Base-by-base conservation (phyloP, 345 rosid species). In the Capsella bursapastoris region DNA sequence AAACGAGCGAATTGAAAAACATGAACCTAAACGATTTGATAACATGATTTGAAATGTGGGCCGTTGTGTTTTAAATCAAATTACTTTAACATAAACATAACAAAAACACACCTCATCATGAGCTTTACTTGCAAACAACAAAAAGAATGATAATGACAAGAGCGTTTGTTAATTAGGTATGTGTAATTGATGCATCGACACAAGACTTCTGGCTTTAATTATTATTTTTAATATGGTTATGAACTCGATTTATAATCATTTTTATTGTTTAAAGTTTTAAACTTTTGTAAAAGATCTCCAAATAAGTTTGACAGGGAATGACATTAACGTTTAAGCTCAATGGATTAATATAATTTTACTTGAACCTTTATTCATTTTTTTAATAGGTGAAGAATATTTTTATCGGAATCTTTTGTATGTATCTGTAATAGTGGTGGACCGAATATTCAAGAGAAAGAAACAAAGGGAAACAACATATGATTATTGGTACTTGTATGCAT, bases 31-130 rank as follows among this genome's bases (percentile, higher is more conserved):
- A 40, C 70, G 79, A 75, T 68, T 75, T 75, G 74, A 76, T 68
- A 81, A 78, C 90, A 84, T 71, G 93, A 86, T 85, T 81, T 82
- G 87, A 85, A 75, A 68, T 72, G 89, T 88, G 88, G 90, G 86
- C 84, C 89, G 71, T 7, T 61, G 50, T 68, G 64, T 41, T 60
- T 9, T 1, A 31, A 67, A 40, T 12, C 50, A 49, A 31, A 49
- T 35, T 25, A 73, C 65, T 57, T 69, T 55, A 18, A 31, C 63
- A 72, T 6, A 41, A 16, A 52, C 37, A 41, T 40, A 66, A 52
- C 34, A 4, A 3, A 32, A 35, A 65, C 16, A 32, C 18, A 49
- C 13, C 57, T 49, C 55, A 68, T 29, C 32, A 8, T 18, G 34
- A 45, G 45, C 14, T 57, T 57, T 45, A 12, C 65, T 69, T 44